Evolutionary conservation across 2,329 filamentous ascomycete species (phyloP).

Genomic region (Aureobasidium sp.): DNA sequence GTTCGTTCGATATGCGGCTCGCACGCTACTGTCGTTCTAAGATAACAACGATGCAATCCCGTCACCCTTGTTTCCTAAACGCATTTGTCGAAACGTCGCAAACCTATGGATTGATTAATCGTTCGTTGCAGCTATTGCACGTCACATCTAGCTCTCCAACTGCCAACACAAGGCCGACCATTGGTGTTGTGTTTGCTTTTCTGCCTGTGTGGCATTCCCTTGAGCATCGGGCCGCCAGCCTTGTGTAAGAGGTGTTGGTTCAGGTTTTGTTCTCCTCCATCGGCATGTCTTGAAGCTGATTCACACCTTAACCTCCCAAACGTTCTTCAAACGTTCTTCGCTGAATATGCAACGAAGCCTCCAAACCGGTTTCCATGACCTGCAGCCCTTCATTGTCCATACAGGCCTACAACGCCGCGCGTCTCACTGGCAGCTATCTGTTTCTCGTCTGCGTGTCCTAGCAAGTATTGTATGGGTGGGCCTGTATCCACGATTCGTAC

Average conservation of each 20-base stretch:
- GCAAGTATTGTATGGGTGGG: not conserved
- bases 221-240: not conserved
- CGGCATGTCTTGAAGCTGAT: not conserved
- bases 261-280: not conserved
- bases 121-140: not conserved
- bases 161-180: not conserved
- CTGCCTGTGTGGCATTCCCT: not conserved
- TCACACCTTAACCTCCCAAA: not conserved
- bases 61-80: not conserved
- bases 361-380: not conserved
- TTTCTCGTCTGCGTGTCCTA: not conserved
- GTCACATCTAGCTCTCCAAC: not conserved
- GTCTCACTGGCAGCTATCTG: not conserved
- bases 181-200: not conserved
- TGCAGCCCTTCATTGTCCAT: not conserved
- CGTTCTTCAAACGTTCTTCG: constrained; percentile 5
- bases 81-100: not conserved
- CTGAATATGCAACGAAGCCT: not conserved
- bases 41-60: constrained; percentile 1
- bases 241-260: not conserved
- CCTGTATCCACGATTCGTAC: not conserved
- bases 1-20: not conserved
- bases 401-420: not conserved
- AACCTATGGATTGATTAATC: not conserved
- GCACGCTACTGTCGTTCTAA: not conserved